These are phyloP conservation scores for Alternaria dauci DNA, from an alignment of 2,329 filamentous ascomycete species.

Conservation along the genomic window DNA sequence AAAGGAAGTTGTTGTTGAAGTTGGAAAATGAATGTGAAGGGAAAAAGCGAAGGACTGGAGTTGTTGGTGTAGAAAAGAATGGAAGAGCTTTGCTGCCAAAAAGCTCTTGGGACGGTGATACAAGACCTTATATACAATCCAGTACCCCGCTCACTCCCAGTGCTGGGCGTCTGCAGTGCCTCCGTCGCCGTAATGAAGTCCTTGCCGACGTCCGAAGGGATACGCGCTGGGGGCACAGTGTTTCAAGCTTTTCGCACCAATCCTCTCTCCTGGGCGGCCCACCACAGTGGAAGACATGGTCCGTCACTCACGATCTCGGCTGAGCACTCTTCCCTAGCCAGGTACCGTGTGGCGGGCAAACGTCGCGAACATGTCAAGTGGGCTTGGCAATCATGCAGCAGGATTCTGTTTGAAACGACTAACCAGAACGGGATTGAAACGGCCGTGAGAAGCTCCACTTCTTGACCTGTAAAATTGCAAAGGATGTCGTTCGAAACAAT, in stretches of 20 bases:
- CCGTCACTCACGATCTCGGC: conserved; percentile 15
- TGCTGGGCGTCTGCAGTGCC: not conserved
- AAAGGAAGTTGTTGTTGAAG: conserved; percentile 15
- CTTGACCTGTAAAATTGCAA: conserved; percentile 21
- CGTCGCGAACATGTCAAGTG: conserved; percentile 12
- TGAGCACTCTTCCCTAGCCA: not conserved
- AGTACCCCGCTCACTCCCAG: too few relatives aligned
- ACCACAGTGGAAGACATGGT: conserved; percentile 8
- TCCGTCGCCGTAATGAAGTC: conserved; percentile 14
- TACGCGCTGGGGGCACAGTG: conserved; percentile 12
- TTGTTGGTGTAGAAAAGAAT: conserved; percentile 23
- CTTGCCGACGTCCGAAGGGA: conserved; percentile 5
- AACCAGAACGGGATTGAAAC: conserved; percentile 6
- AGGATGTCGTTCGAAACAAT: conserved; percentile 26
- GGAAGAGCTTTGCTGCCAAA: conserved; percentile 27
- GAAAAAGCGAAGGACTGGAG: conserved; percentile 26
- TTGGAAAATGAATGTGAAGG: conserved; percentile 22
- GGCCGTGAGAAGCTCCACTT: conserved; percentile 20
- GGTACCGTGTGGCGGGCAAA: conserved; percentile 11
- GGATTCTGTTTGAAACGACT: conserved; percentile 29
- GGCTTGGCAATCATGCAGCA: conserved; percentile 15
- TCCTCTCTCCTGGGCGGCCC: conserved; percentile 5
- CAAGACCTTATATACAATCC: conserved; percentile 21
- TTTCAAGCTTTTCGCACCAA: conserved; percentile 22
- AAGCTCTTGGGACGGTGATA: conserved; percentile 4